Evolutionary conservation across 1,284 basidiomycete species (phyloP), one percentile per base, ranked within the genome.

Genomic region (Trichosporon sp.): DNA sequence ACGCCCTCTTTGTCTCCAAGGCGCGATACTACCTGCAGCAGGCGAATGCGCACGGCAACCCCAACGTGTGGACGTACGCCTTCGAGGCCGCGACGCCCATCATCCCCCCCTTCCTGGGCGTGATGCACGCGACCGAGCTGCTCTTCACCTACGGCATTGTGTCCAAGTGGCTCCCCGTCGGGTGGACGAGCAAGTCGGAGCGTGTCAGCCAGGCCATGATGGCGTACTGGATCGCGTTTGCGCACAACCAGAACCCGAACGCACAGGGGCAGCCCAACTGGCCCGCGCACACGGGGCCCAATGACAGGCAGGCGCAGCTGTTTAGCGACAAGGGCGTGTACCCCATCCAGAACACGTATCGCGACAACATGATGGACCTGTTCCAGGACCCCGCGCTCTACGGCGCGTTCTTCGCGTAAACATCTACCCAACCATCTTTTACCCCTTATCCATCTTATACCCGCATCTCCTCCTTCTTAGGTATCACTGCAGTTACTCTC

Each of bases 221-320:
- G 56, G 56, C 56, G 26, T 61, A 61, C 56, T 61, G 56, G 56
- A 69, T 81, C 73, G 82, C 81, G 75, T 84, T 84, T 74, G 80
- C 78, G 32, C 77, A 80, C 74, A 76, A 76, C 76, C 72, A 75
- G 67, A 74, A 82, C 71, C 81, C 81, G 14, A 80, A 80, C 74
- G 73, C 71, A 12, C n/a, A 48, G 11, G 66, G 75, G 16, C 56
- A 35, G 31, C 56, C 56, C 14, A 35, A 61, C 26, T 61, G 56
- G 56, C 56, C 56, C 26, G 56, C 56, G 1, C 56, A 61, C 56
- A 35, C 51, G 19, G 51, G 16, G 2, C 56, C 56, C 12, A n/a
- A 14, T 14, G 8, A 31, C 5, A 2, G 56, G 1, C 26, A 61
- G 31, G 56, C 56, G 4, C 26, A 32, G 56, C 56, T 61, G 8